These are phyloP conservation scores for Fusarium sulawesiense DNA, from an alignment of 2,329 filamentous ascomycete genomes.

Conservation along the genomic window DNA sequence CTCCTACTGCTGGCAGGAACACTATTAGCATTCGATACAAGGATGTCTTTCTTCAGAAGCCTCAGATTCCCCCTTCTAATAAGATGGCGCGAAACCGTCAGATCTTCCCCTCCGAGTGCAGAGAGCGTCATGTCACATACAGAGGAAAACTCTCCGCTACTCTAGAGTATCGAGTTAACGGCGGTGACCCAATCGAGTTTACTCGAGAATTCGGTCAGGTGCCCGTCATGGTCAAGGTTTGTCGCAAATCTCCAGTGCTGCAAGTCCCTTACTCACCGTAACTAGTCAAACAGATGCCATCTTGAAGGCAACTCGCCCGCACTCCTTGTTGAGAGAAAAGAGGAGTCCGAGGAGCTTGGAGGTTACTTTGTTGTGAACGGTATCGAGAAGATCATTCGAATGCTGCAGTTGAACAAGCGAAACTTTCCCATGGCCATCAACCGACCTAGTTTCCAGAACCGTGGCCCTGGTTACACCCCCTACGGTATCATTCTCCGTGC, in stretches of 20 bases:
- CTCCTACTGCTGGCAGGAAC: constrained; percentile 72
- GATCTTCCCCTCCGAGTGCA: constrained; percentile 90
- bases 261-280: constrained; percentile 26
- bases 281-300: constrained; percentile 87
- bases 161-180: constrained; percentile 87
- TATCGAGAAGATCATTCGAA: constrained; percentile 94
- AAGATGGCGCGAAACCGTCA: constrained; percentile 86
- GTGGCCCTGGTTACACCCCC: constrained; percentile 87
- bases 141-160: constrained; percentile 85
- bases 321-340: constrained; percentile 84
- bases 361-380: constrained; percentile 99
- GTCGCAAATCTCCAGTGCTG: constrained; percentile 39
- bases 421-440: constrained; percentile 97
- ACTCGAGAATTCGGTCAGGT: constrained; percentile 87
- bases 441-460: constrained; percentile 87
- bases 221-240: constrained; percentile 91
- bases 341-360: constrained; percentile 95
- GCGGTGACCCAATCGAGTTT: constrained; percentile 84
- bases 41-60: constrained; percentile 84
- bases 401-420: constrained; percentile 88
- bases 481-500: constrained; percentile 92
- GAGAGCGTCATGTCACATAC: constrained; percentile 93
- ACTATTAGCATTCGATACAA: constrained; percentile 81
- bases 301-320: constrained; percentile 86
- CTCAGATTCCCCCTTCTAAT: constrained; percentile 81